Evolutionary conservation across 1,284 basidiomycete genomes (phyloP), one percentile per base, ranked within the genome.

Genomic region (Irpex sp.): DNA sequence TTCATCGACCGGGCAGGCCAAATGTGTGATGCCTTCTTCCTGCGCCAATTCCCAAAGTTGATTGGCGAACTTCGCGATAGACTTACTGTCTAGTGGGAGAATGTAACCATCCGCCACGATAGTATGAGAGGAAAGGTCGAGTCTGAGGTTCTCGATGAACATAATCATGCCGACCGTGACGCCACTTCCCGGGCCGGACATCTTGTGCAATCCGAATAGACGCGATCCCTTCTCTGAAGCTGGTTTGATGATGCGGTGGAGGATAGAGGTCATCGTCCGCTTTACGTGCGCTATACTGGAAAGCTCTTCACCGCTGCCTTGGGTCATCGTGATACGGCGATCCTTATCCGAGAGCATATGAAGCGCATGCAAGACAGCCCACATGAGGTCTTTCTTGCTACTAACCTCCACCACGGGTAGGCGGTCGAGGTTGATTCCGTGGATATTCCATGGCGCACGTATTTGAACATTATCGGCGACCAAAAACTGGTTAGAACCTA

Each of bases 51-150:
- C 47, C 1, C 53, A 33, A 39, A 64, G 68, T 9, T n/a, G 36
- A 3, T 4, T 13, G n/a, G 60, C 60, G 39, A 63, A 49, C 58
- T 47, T 57, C 17, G n/a, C 17, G 61, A 75, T 50, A 21, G 74
- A 55, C 7, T 43, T 57, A 3, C 59, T 13, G 1, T 73, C 72
- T 4, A 80, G 68, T 0, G 81, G 78, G 1, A 81, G 70, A 1
- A 82, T 74, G 66, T 74, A 83, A 0, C 74, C 75, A 64, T 85
- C 82, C n/a, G 72, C 73, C 11, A 85, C 69, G 4, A 84, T 58
- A 2, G 82, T 82, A 61, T 83, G 77, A 0, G 77, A 75, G 1
- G 73, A 67, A 4, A 81, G 61, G 62, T 86, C 84, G 37, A 82
- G 71, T 1, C 79, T 75, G 46, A 86, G 61, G 33, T 72, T 71